A percentile compares a stretch with the other conserved stretches of the same genome.
Evolutionary conservation across 148 eudicot species (phyloP).

Genomic region (Vaccinium darrowii): DNA sequence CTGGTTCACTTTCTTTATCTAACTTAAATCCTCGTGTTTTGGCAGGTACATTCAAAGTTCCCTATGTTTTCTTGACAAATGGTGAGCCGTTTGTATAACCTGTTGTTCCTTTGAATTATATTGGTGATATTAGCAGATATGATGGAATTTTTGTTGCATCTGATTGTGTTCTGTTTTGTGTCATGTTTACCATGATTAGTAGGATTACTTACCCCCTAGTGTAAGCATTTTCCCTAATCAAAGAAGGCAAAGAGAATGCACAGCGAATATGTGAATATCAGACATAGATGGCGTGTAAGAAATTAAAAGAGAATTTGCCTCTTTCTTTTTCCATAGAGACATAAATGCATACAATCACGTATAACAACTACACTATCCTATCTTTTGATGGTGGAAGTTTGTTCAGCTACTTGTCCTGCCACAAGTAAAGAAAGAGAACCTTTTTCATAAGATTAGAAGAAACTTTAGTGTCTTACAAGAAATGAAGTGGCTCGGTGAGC

Average conservation of each 20-base stretch:
- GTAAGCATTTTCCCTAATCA: neutral
- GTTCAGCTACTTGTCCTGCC: neutral
- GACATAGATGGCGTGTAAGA: neutral
- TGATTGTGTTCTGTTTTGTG: neutral
- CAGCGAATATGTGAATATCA: neutral
- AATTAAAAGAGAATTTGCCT: neutral
- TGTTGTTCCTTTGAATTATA: neutral
- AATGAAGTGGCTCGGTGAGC: neutral
- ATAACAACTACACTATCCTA: neutral
- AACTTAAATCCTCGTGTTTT: slow-evolving; percentile 4
- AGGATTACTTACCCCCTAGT: no score
- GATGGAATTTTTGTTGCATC: neutral
- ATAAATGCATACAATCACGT: neutral
- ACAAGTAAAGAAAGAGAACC: neutral
- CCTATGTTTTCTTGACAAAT: slow-evolving; percentile 78
- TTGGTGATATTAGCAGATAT: neutral
- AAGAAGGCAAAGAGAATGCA: neutral
- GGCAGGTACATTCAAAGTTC: slow-evolving; percentile 66
- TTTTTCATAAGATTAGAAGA: neutral
- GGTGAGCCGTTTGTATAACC: slow-evolving; percentile 38
- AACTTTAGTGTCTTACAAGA: neutral
- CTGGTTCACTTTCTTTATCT: neutral
- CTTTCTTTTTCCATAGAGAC: neutral
- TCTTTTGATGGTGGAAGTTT: neutral
- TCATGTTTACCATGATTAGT: neutral